Conservation (phyloP, 257 asterid genomes). For the Petunia secreta region DNA sequence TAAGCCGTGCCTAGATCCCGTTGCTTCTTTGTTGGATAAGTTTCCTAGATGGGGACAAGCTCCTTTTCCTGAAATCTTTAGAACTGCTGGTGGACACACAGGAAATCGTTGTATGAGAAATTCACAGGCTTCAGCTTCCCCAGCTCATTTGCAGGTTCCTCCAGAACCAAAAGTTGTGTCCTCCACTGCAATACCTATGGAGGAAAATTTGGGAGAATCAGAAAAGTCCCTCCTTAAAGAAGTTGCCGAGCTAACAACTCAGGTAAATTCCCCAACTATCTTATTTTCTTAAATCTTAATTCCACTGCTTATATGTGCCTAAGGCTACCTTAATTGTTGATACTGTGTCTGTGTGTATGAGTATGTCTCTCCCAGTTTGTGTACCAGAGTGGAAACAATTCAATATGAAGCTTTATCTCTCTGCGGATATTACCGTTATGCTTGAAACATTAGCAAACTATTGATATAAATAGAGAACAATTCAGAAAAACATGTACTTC, state of each 20-base stretch:
- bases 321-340: too few species aligned
- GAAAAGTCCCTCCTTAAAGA: constrained; percentile 36
- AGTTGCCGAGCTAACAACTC: constrained; percentile 38
- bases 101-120: constrained; percentile 23
- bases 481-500: too few species aligned
- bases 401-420: too few species aligned
- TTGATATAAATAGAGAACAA: too few species aligned
- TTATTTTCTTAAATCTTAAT: not conserved
- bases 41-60: constrained; percentile 50
- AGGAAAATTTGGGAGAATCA: constrained; percentile 27
- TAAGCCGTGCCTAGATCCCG: constrained; percentile 24
- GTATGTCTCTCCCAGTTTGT: too few species aligned
- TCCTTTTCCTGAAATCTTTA: constrained; percentile 42
- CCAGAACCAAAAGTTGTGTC: constrained; percentile 15
- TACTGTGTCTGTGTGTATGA: too few species aligned
- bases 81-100: constrained; percentile 21
- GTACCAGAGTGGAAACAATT: too few species aligned
- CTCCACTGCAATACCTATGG: constrained; percentile 25
- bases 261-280: constrained; percentile 33
- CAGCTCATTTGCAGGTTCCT: constrained; percentile 31
- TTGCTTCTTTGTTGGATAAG: constrained; percentile 27
- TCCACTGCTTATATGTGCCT: not conserved
- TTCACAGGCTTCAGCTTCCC: constrained; percentile 13
- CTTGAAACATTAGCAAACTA: too few species aligned
- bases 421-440: too few species aligned